phyloP scores from a whole-genome alignment of 2,329 filamentous ascomycete genomes.

The Plectosphaerella sp. region DNA sequence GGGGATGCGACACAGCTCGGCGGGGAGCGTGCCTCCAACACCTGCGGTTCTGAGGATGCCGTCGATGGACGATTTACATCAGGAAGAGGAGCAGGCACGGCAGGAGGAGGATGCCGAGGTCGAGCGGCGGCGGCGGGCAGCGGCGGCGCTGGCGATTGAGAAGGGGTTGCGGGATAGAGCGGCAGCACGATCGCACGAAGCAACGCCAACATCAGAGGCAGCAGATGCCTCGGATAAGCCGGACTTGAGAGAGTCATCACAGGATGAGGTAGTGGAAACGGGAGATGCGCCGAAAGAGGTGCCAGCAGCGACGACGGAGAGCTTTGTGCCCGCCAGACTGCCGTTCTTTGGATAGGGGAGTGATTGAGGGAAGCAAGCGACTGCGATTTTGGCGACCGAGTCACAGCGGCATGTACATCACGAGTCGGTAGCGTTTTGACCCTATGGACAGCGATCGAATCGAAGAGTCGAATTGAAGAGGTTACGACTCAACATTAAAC shows the following conservation, averaged over 20 bases:
- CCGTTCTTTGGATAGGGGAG: constrained; percentile 44
- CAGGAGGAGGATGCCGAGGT: constrained; percentile 50
- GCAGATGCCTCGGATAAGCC: neutral
- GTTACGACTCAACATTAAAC: no score
- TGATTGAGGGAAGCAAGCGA: neutral
- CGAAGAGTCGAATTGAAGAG: no score
- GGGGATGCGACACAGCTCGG: constrained; percentile 15
- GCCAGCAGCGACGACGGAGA: no score
- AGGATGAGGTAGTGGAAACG: constrained; percentile 1
- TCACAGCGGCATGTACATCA: no score
- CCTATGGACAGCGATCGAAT: no score
- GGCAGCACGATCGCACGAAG: neutral
- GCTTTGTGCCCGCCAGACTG: constrained; percentile 55
- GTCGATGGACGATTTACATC: constrained; percentile 46
- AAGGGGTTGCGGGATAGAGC: constrained; percentile 33
- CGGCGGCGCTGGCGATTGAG: constrained; percentile 44
- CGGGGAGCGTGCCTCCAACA: constrained; percentile 21
- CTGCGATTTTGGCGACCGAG: no score
- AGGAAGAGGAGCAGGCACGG: constrained; percentile 47
- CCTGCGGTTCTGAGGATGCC: constrained; percentile 33
- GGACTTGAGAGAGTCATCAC: neutral
- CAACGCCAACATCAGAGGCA: constrained; percentile 1
- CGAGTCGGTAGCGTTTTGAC: no score
- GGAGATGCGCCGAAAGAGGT: constrained; percentile 4
- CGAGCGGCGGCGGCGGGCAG: constrained; percentile 47